phyloP scores from a whole-genome alignment of 2,329 filamentous ascomycete species.

The Nemania bipapillata region DNA sequence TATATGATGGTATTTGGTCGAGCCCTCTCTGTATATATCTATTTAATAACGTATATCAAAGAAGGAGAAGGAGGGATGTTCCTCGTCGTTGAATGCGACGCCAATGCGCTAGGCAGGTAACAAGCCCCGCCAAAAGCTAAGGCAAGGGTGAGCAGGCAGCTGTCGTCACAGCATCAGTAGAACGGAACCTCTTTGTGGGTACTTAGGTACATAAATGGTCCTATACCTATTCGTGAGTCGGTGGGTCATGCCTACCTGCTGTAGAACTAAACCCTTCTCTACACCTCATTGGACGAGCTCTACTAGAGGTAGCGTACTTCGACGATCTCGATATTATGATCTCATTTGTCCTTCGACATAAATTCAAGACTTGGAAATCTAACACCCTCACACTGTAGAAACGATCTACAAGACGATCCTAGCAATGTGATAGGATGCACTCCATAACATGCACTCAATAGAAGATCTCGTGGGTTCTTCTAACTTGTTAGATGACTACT shows the following conservation, averaged over 20 bases:
- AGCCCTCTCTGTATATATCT: background rate
- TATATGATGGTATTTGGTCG: constrained; percentile 27
- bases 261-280: background rate
- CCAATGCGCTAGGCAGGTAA: constrained; percentile 29
- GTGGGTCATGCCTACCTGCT: background rate
- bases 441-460: background rate
- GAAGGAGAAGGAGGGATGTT: constrained; percentile 6
- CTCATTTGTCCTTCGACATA: constrained; percentile 24
- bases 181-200: no score
- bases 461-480: background rate
- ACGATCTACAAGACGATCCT: constrained; percentile 14
- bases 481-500: background rate
- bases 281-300: background rate
- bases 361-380: constrained; percentile 23
- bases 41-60: background rate
- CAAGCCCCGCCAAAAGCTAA: constrained; percentile 27
- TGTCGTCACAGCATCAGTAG: constrained; percentile 33
- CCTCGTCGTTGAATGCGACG: constrained; percentile 24
- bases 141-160: constrained; percentile 3
- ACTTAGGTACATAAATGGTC: no score
- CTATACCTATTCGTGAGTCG: no score
- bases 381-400: constrained; percentile 27
- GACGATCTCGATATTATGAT: constrained; percentile 17
- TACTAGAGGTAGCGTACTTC: constrained; percentile 3
- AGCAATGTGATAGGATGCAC: background rate